Evolutionary conservation across 768 basidiomycete genomes (phyloP).

Genomic region (Paxillus involutus): DNA sequence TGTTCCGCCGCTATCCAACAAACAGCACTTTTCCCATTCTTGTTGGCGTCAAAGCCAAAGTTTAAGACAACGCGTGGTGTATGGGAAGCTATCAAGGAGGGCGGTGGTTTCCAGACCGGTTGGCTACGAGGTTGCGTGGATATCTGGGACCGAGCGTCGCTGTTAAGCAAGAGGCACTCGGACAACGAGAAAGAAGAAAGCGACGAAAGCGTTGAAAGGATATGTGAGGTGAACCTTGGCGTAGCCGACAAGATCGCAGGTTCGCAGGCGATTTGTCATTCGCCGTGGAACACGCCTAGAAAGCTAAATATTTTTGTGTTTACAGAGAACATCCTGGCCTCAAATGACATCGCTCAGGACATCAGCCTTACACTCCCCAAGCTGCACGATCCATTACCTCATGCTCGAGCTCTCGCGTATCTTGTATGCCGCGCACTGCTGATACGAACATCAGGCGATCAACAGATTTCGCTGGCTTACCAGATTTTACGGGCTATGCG

Average conservation of each 20-base stretch:
- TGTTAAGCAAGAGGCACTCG: constrained; percentile 23
- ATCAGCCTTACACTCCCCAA: constrained; percentile 51
- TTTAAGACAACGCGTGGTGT: constrained; percentile 63
- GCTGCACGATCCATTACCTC: constrained; percentile 46
- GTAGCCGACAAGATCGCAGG: constrained; percentile 68
- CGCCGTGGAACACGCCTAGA: too few species aligned
- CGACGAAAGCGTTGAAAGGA: constrained; percentile 38
- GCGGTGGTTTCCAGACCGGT: constrained; percentile 27
- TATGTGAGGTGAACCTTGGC: constrained; percentile 52
- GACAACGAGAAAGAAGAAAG: constrained; percentile 31
- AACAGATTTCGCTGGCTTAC: constrained; percentile 55
- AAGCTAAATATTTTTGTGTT: neutral
- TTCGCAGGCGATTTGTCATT: constrained; percentile 28
- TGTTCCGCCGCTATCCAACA: constrained; percentile 41
- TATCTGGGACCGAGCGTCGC: constrained; percentile 34
- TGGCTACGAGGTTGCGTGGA: constrained; percentile 58
- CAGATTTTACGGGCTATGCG: constrained; percentile 47
- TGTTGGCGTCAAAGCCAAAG: constrained; percentile 72
- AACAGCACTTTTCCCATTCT: constrained; percentile 65
- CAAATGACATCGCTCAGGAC: constrained; percentile 42
- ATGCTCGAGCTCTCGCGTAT: constrained; percentile 57
- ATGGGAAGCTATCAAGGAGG: constrained; percentile 66
- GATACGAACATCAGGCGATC: constrained; percentile 51
- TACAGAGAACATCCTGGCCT: constrained; percentile 64
- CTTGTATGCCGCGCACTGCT: constrained; percentile 66